Evolutionary conservation across 495 filamentous ascomycete species (phyloP).

Genomic region (Ascobolus immersus): DNA sequence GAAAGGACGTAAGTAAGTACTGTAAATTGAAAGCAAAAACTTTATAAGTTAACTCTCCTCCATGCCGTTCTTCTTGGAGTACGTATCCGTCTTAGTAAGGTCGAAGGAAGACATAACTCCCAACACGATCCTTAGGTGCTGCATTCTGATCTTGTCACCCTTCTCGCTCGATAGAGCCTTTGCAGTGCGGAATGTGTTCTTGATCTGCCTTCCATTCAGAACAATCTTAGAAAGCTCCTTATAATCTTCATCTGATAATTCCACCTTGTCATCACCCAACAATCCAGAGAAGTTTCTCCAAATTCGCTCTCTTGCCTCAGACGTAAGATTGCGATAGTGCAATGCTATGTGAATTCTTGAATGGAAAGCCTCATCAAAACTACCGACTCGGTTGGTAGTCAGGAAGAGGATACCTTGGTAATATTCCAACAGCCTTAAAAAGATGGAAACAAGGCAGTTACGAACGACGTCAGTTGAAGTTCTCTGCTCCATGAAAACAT

Average conservation of each 20-base stretch:
- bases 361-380: conserved; percentile 26
- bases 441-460: conserved; percentile 25
- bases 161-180: conserved; percentile 48
- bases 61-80: no score
- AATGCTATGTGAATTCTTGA: conserved; percentile 25
- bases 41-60: no score
- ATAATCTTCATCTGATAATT: conserved; percentile 7
- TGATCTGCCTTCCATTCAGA: conserved; percentile 31
- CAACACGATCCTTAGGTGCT: no score
- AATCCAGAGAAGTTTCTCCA: conserved; percentile 11
- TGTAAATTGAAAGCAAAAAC: no score
- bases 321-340: conserved; percentile 10
- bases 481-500: conserved; percentile 25
- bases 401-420: conserved; percentile 27
- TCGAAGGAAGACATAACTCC: no score
- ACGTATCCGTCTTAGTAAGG: no score
- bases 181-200: conserved; percentile 45
- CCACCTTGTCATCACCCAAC: conserved; percentile 7
- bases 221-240: conserved; percentile 8
- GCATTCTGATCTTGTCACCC: no score
- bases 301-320: not conserved
- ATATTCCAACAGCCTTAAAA: conserved; percentile 18
- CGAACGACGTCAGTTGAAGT: conserved; percentile 29
- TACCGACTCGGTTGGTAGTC: conserved; percentile 27
- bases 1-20: no score